Base-by-base conservation (phyloP, 805 yeast genomes). In the Schwanniomyces vanrijiae region DNA sequence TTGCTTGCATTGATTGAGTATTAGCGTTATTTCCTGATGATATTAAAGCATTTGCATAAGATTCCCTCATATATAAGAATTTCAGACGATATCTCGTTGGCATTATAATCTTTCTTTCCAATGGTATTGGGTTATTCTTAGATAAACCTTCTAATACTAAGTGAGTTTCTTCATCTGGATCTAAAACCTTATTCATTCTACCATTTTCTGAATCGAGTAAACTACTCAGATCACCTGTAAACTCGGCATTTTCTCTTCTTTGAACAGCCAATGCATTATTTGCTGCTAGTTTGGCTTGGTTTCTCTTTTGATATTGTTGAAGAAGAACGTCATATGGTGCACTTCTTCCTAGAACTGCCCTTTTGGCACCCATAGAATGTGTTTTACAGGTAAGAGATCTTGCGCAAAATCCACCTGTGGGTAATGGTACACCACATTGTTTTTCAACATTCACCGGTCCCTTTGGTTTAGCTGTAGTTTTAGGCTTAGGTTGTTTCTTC, bases 351-450 rank as follows among this genome's bases (percentile, higher is more conserved):
- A 82, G 83, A 18, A 94, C 99, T 0, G 96, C 91, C 56, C 99
- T 80, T 60, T 94, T 94, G 22, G 97, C 96, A 28, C 97, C 97
- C 97, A 94, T 91, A 1, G 98, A 89, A 67, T 94, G 99, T 0
- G 97, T 90, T 63, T 94, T 94, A 76, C 99, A 94, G 0, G 99
- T 94, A 50, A 94, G 74, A 0, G 97, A 90, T 43, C 99, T 78
- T 4, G 97, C 97, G 75, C 99, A 94, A 55, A 83, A 86, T 0
- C 95, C 96, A n/a, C 97, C 98, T 54, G 86, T 87, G 0, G 96
- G 90, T 50, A 94, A 71, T 5, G 89, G 87, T 10, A 94, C 98
- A 65, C 99, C 99, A 75, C 99, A 94, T 68, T 94, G 98, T 54
- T 81, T 82, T 60, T 90, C 96, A 41, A 90, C 95, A 64, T 90